A percentile compares a stretch with the other conserved stretches of the same genome.
These are phyloP conservation scores for Crithidia sp. DNA, from an alignment of 208 protist species.

Conservation along the genomic window DNA sequence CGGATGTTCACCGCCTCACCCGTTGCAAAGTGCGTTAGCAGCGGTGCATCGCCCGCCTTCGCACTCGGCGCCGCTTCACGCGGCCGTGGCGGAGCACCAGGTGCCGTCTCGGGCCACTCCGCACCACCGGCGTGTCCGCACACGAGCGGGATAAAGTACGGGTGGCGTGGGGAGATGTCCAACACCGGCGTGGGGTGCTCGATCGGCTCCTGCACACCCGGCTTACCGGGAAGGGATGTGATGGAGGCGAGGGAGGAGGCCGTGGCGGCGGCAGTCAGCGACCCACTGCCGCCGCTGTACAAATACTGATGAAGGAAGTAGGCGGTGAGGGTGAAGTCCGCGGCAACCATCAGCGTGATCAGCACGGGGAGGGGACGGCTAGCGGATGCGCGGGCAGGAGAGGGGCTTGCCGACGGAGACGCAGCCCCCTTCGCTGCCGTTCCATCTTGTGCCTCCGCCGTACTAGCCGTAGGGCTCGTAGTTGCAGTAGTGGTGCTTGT, in stretches of 20 bases:
- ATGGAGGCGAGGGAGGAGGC: slow-evolving; percentile 31
- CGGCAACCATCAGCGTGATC: slow-evolving; percentile 54
- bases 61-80: background rate
- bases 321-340: slow-evolving; percentile 68
- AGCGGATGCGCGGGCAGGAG: background rate
- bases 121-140: slow-evolving; percentile 29
- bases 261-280: slow-evolving; percentile 26
- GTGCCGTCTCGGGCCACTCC: slow-evolving; percentile 17
- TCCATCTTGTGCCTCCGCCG: background rate
- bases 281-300: slow-evolving; percentile 50
- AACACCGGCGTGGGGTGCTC: slow-evolving; percentile 49
- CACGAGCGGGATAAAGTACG: slow-evolving; percentile 59
- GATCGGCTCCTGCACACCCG: slow-evolving; percentile 25
- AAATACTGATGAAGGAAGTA: slow-evolving; percentile 78
- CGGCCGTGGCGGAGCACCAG: slow-evolving; percentile 13
- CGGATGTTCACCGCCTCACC: slow-evolving; percentile 27
- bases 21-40: slow-evolving; percentile 4
- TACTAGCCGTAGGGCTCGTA: no score
- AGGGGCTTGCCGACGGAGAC: background rate
- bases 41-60: background rate
- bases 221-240: slow-evolving; percentile 17
- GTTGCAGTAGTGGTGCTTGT: no score
- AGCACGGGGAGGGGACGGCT: slow-evolving; percentile 47
- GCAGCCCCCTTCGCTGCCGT: background rate
- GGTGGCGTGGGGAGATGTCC: slow-evolving; percentile 62